Evolutionary conservation across 768 basidiomycete species (phyloP).

Genomic region (Tephrocybe sp.): DNA sequence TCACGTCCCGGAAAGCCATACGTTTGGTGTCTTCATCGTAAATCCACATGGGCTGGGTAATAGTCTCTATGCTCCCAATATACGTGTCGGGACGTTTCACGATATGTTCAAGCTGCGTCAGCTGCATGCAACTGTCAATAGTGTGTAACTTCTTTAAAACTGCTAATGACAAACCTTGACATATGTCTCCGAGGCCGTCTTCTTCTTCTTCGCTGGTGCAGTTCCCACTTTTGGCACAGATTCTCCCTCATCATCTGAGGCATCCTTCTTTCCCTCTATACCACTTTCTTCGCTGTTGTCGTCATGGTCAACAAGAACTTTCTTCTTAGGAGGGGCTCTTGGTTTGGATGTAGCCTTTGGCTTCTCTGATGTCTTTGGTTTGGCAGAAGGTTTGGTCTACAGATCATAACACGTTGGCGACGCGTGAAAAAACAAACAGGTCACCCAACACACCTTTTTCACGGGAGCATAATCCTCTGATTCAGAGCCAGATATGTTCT

Average conservation of each 20-base stretch:
- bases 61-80: slow-evolving; percentile 92
- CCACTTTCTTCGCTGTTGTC: slow-evolving; percentile 54
- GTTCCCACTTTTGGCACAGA: slow-evolving; percentile 21
- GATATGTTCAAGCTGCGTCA: slow-evolving; percentile 93
- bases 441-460: slow-evolving; percentile 43
- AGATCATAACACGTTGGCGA: slow-evolving; percentile 1
- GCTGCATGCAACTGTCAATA: slow-evolving; percentile 38
- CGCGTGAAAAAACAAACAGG: slow-evolving; percentile 3
- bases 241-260: slow-evolving; percentile 34
- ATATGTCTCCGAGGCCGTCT: slow-evolving; percentile 89
- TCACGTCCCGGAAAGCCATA: slow-evolving; percentile 80
- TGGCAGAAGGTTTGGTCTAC: slow-evolving; percentile 30
- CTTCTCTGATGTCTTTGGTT: slow-evolving; percentile 43
- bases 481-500: slow-evolving; percentile 56
- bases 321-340: slow-evolving; percentile 65
- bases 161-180: slow-evolving; percentile 60
- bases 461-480: slow-evolving; percentile 67
- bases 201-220: slow-evolving; percentile 69
- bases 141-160: neutral
- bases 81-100: slow-evolving; percentile 91
- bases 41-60: slow-evolving; percentile 91
- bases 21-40: slow-evolving; percentile 81
- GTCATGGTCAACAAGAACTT: slow-evolving; percentile 61
- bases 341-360: slow-evolving; percentile 40
- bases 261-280: slow-evolving; percentile 39